A percentile compares a stretch with the other conserved stretches of the same genome.
Evolutionary conservation across 257 asterid genomes (phyloP).

Genomic region (Jacaranda copaia): DNA sequence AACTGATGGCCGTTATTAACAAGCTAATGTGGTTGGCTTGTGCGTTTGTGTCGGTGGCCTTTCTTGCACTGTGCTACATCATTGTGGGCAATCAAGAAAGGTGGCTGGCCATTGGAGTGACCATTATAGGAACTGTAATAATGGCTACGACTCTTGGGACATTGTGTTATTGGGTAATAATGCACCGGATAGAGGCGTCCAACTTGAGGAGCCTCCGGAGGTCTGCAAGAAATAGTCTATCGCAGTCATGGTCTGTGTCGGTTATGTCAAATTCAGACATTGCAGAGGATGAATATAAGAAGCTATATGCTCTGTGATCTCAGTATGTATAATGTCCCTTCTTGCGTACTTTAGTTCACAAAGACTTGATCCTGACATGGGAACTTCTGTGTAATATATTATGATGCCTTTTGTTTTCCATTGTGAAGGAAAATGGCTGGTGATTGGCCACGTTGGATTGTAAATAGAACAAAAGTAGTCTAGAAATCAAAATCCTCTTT

Average conservation of each 20-base stretch:
- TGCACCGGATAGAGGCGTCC: constrained; percentile 74
- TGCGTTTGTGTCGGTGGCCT: constrained; percentile 62
- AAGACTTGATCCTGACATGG: not conserved
- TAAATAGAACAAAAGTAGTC: constrained; percentile 28
- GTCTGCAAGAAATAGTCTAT: constrained; percentile 60
- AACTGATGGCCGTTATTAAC: constrained; percentile 72
- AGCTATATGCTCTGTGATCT: constrained; percentile 68
- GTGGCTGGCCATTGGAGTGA: constrained; percentile 71
- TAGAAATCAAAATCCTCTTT: constrained; percentile 16
- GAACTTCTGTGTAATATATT: constrained; percentile 22
- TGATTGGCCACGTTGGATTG: constrained; percentile 22
- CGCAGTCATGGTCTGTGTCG: constrained; percentile 59
- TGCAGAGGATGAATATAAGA: constrained; percentile 58
- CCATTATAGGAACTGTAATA: constrained; percentile 62
- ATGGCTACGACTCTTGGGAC: constrained; percentile 76
- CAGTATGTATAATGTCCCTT: constrained; percentile 14
- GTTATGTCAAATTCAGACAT: constrained; percentile 58
- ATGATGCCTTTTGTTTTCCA: not conserved
- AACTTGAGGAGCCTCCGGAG: constrained; percentile 62
- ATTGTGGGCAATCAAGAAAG: constrained; percentile 62
- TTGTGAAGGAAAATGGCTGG: constrained; percentile 31
- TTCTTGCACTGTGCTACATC: constrained; percentile 65
- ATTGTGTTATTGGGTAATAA: constrained; percentile 72
- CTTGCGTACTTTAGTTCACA: not conserved
- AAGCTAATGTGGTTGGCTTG: constrained; percentile 93